A percentile compares a stretch with the other conserved stretches of the same genome.
Conservation (phyloP, 108 stramenopile genomes). For the Discostella pseudostelligera region DNA sequence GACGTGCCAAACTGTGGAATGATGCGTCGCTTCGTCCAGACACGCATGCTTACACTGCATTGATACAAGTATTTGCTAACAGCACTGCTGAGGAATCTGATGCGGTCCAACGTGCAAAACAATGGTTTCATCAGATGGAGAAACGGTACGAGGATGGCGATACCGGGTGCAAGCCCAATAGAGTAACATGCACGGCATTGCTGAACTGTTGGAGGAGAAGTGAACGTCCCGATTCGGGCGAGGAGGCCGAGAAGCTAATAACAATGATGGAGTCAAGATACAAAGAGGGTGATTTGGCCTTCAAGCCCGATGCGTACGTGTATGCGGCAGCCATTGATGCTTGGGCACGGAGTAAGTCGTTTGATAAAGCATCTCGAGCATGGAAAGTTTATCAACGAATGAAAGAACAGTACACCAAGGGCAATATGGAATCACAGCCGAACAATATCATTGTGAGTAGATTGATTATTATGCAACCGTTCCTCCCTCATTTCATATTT, state of each 20-base stretch:
- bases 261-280: constrained; percentile 31
- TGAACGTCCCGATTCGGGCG: constrained; percentile 22
- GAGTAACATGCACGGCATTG: constrained; percentile 37
- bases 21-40: constrained; percentile 38
- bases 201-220: constrained; percentile 45
- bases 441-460: constrained; percentile 43
- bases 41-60: constrained; percentile 25
- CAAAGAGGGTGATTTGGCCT: constrained; percentile 28
- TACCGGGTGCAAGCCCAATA: constrained; percentile 32
- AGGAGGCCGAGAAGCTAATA: constrained; percentile 30
- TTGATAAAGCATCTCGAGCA: constrained; percentile 29
- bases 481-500: too few species aligned
- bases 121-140: constrained; percentile 47
- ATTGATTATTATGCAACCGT: background rate
- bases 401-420: constrained; percentile 33
- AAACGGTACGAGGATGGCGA: constrained; percentile 20
- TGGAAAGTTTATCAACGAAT: constrained; percentile 41
- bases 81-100: background rate
- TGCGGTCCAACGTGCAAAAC: constrained; percentile 19
- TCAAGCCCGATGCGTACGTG: constrained; percentile 37
- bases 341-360: constrained; percentile 28
- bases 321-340: constrained; percentile 37
- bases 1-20: constrained; percentile 25
- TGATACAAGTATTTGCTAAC: constrained; percentile 38
- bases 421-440: constrained; percentile 36